These are phyloP conservation scores for Epicoccum sorghinum DNA, from an alignment of 2,329 filamentous ascomycete genomes.

Conservation along the genomic window DNA sequence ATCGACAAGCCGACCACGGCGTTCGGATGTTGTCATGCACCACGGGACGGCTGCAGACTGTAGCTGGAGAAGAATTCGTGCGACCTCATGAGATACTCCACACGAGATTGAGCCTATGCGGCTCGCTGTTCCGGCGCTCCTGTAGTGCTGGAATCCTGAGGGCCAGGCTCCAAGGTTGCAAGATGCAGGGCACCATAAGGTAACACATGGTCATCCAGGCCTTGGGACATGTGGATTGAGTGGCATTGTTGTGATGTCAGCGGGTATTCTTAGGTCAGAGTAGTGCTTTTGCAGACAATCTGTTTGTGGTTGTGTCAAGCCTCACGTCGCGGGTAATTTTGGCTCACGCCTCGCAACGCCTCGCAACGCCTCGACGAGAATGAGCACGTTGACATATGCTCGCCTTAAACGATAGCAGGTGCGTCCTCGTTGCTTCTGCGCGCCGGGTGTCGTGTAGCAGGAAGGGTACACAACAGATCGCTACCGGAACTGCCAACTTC, in stretches of 20 bases:
- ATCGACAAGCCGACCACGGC: background rate
- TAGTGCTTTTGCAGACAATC: background rate
- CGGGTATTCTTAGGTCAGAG: no score
- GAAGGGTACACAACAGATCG: constrained; percentile 10
- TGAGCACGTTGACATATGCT: background rate
- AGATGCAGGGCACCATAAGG: constrained; percentile 7
- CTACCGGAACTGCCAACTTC: constrained; percentile 13
- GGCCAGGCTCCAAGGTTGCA: constrained; percentile 1
- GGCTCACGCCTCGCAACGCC: background rate
- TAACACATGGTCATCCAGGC: background rate
- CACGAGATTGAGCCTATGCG: background rate
- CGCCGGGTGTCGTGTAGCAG: constrained; percentile 15
- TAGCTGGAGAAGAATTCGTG: background rate
- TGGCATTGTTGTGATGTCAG: background rate
- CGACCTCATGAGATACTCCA: background rate
- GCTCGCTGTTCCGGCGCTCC: no score
- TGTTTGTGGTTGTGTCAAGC: background rate
- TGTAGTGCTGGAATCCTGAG: constrained; percentile 2
- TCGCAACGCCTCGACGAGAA: background rate
- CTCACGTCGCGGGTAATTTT: background rate
- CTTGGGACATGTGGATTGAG: background rate
- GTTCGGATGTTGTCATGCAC: background rate
- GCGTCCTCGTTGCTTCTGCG: background rate
- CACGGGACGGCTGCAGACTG: background rate
- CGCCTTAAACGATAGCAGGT: constrained; percentile 6